Evolutionary conservation across 2,329 filamentous ascomycete species (phyloP), one percentile per base, ranked within the genome.

Genomic region (Torrubiella hemipterigena): DNA sequence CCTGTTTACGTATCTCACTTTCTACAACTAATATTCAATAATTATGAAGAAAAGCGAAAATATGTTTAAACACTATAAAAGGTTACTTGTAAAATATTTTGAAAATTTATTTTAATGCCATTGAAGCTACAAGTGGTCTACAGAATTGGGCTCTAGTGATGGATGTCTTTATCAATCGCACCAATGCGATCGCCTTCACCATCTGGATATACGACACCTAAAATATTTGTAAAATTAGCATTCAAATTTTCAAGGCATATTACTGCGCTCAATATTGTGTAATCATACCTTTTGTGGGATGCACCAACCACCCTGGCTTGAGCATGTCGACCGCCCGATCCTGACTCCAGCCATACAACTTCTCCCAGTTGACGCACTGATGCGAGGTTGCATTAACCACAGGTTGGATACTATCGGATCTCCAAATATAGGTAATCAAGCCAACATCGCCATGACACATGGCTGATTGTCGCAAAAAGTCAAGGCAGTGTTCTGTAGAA

Each of bases 361-460:
- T 33, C 8, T 29, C 31, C 31, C 31, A 33, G 20, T 33, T 29
- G 15, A 33, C 26, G n/a, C 31, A 33, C 16, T 33, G 26, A 24
- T 33, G 31, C 25, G 31, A 33, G 8, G 31, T 33, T 20, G 27
- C 17, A 7, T 33, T 33, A 1, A 33, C 31, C 7, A 33, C 31
- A 5, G 31, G 31, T 11, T 25, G 20, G 10, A 23, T 9, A 7
- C 27, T 33, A 13, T 33, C 31, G 9, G 21, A 19, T 21, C 31
- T 19, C 31, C 31, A 33, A 7, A 33, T 29, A 17, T 33, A 33
- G 3, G 31, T 33, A 20, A 33, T 33, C n/a, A 33, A n/a, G 9
- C 31, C 31, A 7, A 33, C 15, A 11, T 33, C 31, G n/a, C 31
- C 31, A 7, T 33, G 31, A 14, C 31, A 33, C 31, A 33, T 33